A percentile compares a stretch with the other conserved stretches of the same genome.
phyloP scores from a whole-genome alignment of 2,329 filamentous ascomycete genomes.

The Cladosporium halotolerans region DNA sequence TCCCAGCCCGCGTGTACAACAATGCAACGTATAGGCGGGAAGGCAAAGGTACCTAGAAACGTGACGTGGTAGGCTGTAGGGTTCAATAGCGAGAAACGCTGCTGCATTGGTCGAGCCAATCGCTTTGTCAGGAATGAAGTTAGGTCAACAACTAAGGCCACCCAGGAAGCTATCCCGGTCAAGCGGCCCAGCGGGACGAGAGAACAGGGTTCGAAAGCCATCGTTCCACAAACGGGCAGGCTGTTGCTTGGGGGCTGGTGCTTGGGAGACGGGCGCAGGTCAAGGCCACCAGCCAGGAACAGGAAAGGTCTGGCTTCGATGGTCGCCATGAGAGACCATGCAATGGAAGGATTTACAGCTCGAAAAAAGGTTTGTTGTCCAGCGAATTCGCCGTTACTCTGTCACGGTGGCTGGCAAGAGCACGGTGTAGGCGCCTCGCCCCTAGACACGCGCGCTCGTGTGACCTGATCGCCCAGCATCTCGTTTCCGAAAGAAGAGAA shows the following conservation, averaged over 20 bases:
- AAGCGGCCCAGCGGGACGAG: neutral
- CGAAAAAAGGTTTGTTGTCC: neutral
- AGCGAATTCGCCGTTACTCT: neutral
- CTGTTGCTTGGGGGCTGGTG: neutral
- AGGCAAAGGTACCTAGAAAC: neutral
- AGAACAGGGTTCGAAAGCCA: neutral
- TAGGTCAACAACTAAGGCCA: neutral
- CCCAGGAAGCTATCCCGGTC: conserved; percentile 5
- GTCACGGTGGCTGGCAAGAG: conserved; percentile 6
- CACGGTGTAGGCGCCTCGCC: neutral
- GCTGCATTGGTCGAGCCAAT: conserved; percentile 1
- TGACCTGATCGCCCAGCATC: conserved; percentile 1
- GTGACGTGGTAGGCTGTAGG: conserved; percentile 10
- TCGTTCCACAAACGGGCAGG: neutral
- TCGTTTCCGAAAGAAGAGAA: neutral
- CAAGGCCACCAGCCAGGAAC: conserved; percentile 4
- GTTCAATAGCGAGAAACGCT: conserved; percentile 9
- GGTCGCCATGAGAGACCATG: neutral
- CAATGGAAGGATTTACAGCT: neutral
- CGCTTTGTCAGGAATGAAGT: neutral
- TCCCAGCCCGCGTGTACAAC: conserved; percentile 10
- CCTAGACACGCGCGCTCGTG: conserved; percentile 2
- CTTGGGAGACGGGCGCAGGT: neutral
- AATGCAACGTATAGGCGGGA: neutral
- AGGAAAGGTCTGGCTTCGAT: conserved; percentile 1